phyloP scores from a whole-genome alignment of 2,329 filamentous ascomycete species.

The Ophiobolus disseminans region DNA sequence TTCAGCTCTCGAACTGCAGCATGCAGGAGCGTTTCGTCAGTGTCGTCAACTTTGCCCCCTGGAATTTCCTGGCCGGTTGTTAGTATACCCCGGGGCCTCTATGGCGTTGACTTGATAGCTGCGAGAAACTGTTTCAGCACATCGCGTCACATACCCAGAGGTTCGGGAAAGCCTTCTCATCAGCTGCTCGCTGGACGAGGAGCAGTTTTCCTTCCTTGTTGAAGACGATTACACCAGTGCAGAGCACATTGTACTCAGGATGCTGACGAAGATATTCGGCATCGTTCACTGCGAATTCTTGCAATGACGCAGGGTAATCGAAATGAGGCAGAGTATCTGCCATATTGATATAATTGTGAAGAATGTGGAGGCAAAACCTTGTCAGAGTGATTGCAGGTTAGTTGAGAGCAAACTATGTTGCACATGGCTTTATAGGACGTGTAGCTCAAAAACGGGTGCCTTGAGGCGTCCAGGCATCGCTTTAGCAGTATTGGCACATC shows the following conservation, averaged over 20 bases:
- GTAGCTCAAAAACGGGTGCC: background rate
- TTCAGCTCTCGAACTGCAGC: constrained; percentile 58
- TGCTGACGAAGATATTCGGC: constrained; percentile 36
- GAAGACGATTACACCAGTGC: constrained; percentile 43
- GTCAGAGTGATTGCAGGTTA: no score
- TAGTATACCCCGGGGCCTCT: background rate
- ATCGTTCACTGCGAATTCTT: constrained; percentile 39
- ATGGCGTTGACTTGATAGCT: background rate
- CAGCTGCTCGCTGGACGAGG: constrained; percentile 45
- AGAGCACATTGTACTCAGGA: constrained; percentile 35
- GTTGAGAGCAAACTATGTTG: no score
- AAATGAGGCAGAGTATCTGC: constrained; percentile 14
- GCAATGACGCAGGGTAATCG: constrained; percentile 28
- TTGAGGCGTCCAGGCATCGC: background rate
- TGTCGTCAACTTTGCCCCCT: constrained; percentile 57
- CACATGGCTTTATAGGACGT: no score
- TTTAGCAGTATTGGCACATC: background rate
- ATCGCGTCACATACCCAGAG: constrained; percentile 45
- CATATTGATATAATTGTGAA: no score
- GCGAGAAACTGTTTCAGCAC: no score
- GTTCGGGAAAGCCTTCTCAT: constrained; percentile 44
- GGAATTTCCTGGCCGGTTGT: constrained; percentile 55
- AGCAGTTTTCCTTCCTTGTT: constrained; percentile 40
- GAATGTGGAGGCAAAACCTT: no score
- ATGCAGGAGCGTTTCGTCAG: constrained; percentile 57